Evolutionary conservation across 2,329 filamentous ascomycete genomes (phyloP).

Genomic region (Xylaria multiplex): DNA sequence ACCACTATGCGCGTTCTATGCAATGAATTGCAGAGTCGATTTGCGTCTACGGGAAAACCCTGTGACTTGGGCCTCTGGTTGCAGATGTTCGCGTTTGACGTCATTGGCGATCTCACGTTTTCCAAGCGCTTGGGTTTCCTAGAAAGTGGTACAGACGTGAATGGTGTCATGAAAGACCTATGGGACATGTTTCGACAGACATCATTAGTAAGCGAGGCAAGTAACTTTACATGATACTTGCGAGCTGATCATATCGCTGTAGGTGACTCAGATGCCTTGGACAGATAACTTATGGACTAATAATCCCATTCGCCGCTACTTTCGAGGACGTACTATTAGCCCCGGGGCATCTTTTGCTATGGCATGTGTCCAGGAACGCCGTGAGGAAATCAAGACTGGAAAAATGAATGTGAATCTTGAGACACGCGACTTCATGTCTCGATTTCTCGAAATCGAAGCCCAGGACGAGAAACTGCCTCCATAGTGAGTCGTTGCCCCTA

Average conservation of each 20-base stretch:
- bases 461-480: not conserved
- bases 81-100: constrained; percentile 46
- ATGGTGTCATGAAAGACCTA: constrained; percentile 42
- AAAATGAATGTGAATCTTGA: not conserved
- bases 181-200: constrained; percentile 31
- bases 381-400: no score
- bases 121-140: constrained; percentile 44
- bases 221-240: no score
- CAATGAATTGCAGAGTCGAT: no score
- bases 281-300: constrained; percentile 26
- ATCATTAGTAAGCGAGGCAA: not conserved
- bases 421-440: constrained; percentile 1
- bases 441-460: not conserved
- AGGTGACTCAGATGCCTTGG: constrained; percentile 27
- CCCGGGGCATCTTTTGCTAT: no score
- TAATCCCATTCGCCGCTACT: not conserved
- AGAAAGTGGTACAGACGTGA: constrained; percentile 41
- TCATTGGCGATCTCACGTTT: constrained; percentile 46
- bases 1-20: constrained; percentile 26
- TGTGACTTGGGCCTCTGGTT: constrained; percentile 33
- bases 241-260: no score
- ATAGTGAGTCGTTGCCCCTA: no score
- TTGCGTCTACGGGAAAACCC: not conserved
- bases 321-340: not conserved
- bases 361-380: no score